Conservation (phyloP, 2,329 filamentous ascomycete genomes). For the Aspergillus flavus region DNA sequence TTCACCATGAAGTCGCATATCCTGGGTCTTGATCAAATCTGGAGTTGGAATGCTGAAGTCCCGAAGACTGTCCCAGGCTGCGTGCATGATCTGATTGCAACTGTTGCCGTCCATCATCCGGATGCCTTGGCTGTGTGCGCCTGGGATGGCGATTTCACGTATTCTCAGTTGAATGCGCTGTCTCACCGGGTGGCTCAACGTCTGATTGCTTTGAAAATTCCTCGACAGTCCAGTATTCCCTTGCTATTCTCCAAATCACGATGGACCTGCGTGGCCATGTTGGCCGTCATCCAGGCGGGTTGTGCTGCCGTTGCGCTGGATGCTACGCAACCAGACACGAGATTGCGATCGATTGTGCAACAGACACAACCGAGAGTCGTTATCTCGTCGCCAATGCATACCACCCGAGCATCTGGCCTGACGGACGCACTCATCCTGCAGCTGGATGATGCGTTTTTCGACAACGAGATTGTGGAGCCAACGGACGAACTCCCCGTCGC, state of each 20-base stretch:
- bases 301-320: background rate
- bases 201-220: background rate
- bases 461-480: background rate
- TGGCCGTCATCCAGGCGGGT: conserved; percentile 6
- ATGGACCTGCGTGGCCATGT: conserved; percentile 8
- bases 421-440: background rate
- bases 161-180: conserved; percentile 4
- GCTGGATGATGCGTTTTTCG: background rate
- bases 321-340: background rate
- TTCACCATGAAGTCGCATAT: background rate
- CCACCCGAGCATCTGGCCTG: background rate
- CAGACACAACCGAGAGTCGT: background rate
- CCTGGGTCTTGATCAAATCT: background rate
- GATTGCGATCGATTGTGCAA: background rate
- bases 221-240: conserved; percentile 2
- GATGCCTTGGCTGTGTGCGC: conserved; percentile 3
- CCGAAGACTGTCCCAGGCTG: background rate
- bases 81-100: background rate
- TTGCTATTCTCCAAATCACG: conserved; percentile 9
- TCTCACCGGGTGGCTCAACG: background rate
- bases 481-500: background rate
- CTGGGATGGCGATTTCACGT: conserved; percentile 14
- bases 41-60: background rate
- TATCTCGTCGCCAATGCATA: background rate
- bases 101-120: background rate